Evolutionary conservation across 495 filamentous ascomycete species (phyloP).

Genomic region (Cladorrhinum samala): DNA sequence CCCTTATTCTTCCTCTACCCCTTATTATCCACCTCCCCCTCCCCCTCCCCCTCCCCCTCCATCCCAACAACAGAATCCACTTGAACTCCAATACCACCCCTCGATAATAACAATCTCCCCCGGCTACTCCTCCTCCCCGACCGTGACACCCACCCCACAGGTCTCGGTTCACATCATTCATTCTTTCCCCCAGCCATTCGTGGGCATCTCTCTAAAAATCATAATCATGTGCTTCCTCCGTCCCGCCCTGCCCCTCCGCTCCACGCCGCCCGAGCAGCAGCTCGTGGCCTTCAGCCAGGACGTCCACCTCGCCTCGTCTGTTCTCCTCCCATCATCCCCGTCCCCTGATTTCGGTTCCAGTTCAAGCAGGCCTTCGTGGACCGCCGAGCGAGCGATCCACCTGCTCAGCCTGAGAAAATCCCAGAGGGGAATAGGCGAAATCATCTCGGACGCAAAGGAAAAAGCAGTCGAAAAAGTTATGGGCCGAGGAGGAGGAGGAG

Average conservation of each 20-base stretch:
- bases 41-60: constrained; percentile 35
- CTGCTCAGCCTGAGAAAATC: constrained; percentile 23
- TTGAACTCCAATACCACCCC: constrained; percentile 42
- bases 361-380: constrained; percentile 51
- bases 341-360: too few relatives aligned
- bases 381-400: constrained; percentile 29
- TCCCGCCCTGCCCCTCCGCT: constrained; percentile 21
- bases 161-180: constrained; percentile 41
- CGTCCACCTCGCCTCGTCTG: constrained; percentile 40
- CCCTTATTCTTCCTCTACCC: too few relatives aligned
- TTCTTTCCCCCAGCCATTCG: constrained; percentile 31
- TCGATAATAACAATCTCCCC: constrained; percentile 16
- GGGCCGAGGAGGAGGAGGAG: too few relatives aligned
- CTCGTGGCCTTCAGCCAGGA: constrained; percentile 44
- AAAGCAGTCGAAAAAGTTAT: too few relatives aligned
- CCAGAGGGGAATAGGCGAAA: constrained; percentile 28
- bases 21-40: background rate
- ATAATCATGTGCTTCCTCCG: constrained; percentile 53
- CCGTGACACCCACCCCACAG: constrained; percentile 35
- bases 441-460: constrained; percentile 32
- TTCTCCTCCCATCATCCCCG: too few relatives aligned
- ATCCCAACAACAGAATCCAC: too few relatives aligned
- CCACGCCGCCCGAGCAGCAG: constrained; percentile 31
- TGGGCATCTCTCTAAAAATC: constrained; percentile 39
- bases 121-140: constrained; percentile 29